Evolutionary conservation across 257 asterid genomes (phyloP).

Genomic region (Galeopsis tetrahit): DNA sequence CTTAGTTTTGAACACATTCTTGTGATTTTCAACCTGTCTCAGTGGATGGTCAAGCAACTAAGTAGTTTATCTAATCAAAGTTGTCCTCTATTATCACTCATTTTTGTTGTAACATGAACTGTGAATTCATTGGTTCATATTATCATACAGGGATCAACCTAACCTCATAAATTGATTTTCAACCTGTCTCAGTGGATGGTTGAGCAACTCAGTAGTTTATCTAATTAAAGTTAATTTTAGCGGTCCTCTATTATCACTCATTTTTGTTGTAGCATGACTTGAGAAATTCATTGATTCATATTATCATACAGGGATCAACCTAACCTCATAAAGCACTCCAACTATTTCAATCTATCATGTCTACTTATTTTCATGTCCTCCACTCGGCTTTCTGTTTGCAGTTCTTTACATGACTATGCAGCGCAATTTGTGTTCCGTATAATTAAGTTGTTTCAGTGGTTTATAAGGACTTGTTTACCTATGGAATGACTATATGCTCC

Average conservation of each 20-base stretch:
- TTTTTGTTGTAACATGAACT: not conserved
- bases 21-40: conserved; percentile 1
- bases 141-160: not conserved
- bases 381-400: not conserved
- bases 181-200: not conserved
- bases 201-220: not conserved
- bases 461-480: conserved; percentile 10
- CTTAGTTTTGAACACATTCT: not conserved
- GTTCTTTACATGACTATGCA: conserved; percentile 4
- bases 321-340: not conserved
- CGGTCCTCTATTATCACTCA: not conserved
- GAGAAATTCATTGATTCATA: not conserved
- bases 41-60: not conserved
- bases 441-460: conserved; percentile 27
- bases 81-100: not conserved
- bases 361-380: not conserved
- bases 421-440: not conserved
- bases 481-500: not conserved
- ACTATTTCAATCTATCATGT: not conserved
- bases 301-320: not conserved
- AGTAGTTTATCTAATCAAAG: not conserved
- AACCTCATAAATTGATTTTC: not conserved
- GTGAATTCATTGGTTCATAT: not conserved
- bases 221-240: not conserved
- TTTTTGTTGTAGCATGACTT: not conserved